Evolutionary conservation across 2,329 filamentous ascomycete species (phyloP).

Genomic region (Diplodia mutila): DNA sequence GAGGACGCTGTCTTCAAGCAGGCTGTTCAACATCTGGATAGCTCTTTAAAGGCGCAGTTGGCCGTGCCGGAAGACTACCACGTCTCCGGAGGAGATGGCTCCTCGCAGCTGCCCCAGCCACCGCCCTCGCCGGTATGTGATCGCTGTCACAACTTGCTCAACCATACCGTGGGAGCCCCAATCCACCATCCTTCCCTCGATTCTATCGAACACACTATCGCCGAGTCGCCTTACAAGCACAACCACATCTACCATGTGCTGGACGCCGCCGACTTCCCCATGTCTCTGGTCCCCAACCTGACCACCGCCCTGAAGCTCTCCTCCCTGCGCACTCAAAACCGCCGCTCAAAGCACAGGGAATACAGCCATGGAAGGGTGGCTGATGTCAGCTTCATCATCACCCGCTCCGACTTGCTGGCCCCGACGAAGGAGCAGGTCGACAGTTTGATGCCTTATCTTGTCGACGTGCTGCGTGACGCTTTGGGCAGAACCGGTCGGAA

Average conservation of each 20-base stretch:
- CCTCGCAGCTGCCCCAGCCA: neutral
- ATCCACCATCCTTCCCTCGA: constrained; percentile 82
- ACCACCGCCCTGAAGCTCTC: constrained; percentile 71
- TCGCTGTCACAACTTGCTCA: constrained; percentile 79
- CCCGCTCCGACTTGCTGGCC: constrained; percentile 81
- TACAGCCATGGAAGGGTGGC: constrained; percentile 70
- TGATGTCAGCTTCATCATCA: constrained; percentile 89
- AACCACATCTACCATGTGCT: constrained; percentile 96
- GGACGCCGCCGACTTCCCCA: constrained; percentile 94
- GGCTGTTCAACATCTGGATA: constrained; percentile 38
- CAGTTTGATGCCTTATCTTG: constrained; percentile 80
- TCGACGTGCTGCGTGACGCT: constrained; percentile 74
- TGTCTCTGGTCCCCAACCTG: constrained; percentile 84
- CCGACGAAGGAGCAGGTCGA: constrained; percentile 85
- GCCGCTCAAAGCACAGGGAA: constrained; percentile 69
- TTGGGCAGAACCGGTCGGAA: constrained; percentile 69
- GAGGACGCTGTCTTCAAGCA: constrained; percentile 45
- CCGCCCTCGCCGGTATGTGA: constrained; percentile 69
- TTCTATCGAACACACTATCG: constrained; percentile 79
- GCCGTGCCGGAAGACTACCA: neutral
- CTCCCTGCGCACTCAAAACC: constrained; percentile 76
- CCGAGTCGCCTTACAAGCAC: constrained; percentile 83
- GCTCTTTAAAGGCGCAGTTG: constrained; percentile 20
- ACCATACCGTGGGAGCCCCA: constrained; percentile 72
- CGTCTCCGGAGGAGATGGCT: neutral